Conservation (phyloP, 179 eudicot species). For the Beta corolliflora region DNA sequence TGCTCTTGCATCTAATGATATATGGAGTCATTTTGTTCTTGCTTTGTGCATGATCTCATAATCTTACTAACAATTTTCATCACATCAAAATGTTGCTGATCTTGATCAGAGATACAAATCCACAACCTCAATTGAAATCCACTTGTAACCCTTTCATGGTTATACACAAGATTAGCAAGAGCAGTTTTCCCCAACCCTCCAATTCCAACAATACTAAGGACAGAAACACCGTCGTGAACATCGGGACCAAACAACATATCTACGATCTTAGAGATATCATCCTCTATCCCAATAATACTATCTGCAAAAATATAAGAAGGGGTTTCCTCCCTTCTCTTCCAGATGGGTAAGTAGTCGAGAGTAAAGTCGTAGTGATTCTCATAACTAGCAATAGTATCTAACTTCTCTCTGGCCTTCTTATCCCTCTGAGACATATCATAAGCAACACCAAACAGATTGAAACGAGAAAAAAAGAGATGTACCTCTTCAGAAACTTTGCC, state of each 20-base stretch:
- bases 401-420: neutral
- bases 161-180: neutral
- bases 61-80: neutral
- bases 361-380: neutral
- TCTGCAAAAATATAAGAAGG: neutral
- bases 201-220: neutral
- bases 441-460: neutral
- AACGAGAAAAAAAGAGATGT: neutral
- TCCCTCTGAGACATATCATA: neutral
- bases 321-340: neutral
- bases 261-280: too few species aligned
- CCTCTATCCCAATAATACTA: too few species aligned
- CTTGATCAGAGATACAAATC: too few species aligned
- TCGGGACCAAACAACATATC: neutral
- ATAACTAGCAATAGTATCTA: neutral
- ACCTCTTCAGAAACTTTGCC: neutral
- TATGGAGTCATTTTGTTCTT: neutral
- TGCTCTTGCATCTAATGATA: neutral
- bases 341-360: neutral
- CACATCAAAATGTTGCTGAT: too few species aligned
- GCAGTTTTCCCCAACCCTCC: neutral
- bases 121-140: too few species aligned
- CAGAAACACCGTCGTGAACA: neutral
- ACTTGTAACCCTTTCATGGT: neutral
- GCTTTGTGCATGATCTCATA: neutral